phyloP scores from a whole-genome alignment of 176 grass and related monocot genomes.

The Aegilops longissima region DNA sequence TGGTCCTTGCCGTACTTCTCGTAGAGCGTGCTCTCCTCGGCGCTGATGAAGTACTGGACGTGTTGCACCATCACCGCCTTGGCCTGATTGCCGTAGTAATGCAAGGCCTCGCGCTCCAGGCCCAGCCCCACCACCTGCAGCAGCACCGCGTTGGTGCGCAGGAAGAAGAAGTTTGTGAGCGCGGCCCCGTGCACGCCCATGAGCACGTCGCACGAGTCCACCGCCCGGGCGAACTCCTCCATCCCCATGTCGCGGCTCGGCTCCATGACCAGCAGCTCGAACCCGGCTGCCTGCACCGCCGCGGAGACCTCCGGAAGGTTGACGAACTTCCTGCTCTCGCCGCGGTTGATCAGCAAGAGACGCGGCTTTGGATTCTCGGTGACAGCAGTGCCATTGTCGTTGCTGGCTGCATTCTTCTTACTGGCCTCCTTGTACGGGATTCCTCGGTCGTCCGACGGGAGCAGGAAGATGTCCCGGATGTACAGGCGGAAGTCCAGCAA shows the following conservation, averaged over 20 bases:
- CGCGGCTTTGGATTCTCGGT: constrained; percentile 22
- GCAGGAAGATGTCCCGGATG: constrained; percentile 36
- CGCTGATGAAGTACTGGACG: constrained; percentile 53
- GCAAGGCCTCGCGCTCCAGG: constrained; percentile 40
- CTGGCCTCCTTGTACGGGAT: constrained; percentile 39
- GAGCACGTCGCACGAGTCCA: constrained; percentile 68
- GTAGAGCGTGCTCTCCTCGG: constrained; percentile 56
- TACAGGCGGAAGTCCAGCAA: constrained; percentile 53
- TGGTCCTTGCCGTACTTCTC: constrained; percentile 58
- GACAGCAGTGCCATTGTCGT: not conserved
- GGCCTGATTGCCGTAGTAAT: constrained; percentile 34
- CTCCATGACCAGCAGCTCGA: constrained; percentile 47
- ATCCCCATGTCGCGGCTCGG: constrained; percentile 31
- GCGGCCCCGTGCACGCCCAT: constrained; percentile 79
- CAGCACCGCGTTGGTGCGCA: constrained; percentile 50
- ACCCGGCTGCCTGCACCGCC: constrained; percentile 27
- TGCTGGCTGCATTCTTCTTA: not conserved
- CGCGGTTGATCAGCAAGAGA: constrained; percentile 49
- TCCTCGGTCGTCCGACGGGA: not conserved
- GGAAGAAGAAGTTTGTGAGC: constrained; percentile 63
- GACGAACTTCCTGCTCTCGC: constrained; percentile 45
- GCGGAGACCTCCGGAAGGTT: constrained; percentile 46
- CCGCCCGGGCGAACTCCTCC: constrained; percentile 26
- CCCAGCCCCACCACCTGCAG: constrained; percentile 65
- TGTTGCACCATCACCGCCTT: constrained; percentile 40